Conservation (phyloP, 768 basidiomycete species). For the Ramaria sp. region DNA sequence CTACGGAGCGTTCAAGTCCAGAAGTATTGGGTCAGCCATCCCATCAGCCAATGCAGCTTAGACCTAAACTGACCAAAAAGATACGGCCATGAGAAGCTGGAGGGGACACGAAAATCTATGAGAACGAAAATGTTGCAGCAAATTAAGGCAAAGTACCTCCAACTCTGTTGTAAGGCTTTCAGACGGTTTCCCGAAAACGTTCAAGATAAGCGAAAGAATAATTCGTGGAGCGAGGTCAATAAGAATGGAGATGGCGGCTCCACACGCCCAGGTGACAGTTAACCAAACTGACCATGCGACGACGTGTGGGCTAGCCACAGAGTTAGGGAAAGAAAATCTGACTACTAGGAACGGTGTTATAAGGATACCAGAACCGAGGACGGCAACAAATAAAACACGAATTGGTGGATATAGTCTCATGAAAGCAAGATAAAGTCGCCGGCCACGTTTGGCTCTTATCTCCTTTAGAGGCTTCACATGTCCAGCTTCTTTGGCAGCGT, state of each 20-base stretch:
- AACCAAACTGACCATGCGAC: slow-evolving; percentile 60
- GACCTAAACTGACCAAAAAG: background rate
- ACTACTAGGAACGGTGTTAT: slow-evolving; percentile 64
- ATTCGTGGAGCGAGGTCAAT: slow-evolving; percentile 53
- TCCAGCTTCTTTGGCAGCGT: slow-evolving; percentile 41
- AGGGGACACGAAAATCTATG: background rate
- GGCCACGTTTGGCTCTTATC: slow-evolving; percentile 46
- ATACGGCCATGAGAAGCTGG: slow-evolving; percentile 7
- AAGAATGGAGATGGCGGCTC: slow-evolving; percentile 47
- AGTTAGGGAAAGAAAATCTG: slow-evolving; percentile 45
- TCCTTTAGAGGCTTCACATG: slow-evolving; percentile 17
- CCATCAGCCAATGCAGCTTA: background rate
- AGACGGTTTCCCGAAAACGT: slow-evolving; percentile 44
- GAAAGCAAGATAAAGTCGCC: slow-evolving; percentile 51
- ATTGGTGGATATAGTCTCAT: slow-evolving; percentile 53
- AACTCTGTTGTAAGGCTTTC: slow-evolving; percentile 58
- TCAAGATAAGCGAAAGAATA: slow-evolving; percentile 38
- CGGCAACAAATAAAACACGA: slow-evolving; percentile 45
- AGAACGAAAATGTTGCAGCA: background rate
- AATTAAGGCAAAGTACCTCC: slow-evolving; percentile 34
- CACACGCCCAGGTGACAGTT: slow-evolving; percentile 53
- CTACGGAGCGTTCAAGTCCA: slow-evolving; percentile 57
- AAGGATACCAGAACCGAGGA: slow-evolving; percentile 51
- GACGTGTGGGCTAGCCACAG: slow-evolving; percentile 40
- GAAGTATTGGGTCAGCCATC: slow-evolving; percentile 30